Conservation (phyloP, 2,329 filamentous ascomycete species). For the Curvularia sp. region DNA sequence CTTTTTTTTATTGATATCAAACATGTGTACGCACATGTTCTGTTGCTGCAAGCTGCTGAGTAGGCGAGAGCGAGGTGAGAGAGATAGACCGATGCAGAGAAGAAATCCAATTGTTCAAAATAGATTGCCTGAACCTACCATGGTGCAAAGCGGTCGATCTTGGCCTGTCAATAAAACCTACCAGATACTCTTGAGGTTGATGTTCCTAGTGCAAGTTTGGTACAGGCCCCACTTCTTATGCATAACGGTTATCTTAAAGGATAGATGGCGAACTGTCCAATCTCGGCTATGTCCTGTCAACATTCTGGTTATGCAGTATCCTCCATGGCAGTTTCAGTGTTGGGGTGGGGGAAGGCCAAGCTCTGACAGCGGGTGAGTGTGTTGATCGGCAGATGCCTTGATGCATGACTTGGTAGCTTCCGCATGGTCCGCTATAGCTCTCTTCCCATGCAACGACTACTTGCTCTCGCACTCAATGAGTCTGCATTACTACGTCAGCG, state of each 20-base stretch:
- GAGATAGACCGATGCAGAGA: conserved; percentile 8
- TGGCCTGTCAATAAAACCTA: background rate
- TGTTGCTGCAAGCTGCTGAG: background rate
- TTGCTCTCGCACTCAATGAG: conserved; percentile 1
- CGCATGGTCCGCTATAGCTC: conserved; percentile 7
- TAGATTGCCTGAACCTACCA: background rate
- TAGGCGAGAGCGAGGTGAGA: background rate
- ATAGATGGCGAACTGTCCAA: conserved; percentile 8
- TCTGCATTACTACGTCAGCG: conserved; percentile 3
- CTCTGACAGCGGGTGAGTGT: conserved; percentile 1
- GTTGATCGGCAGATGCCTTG: conserved; percentile 9
- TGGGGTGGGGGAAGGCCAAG: background rate
- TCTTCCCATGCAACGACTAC: background rate
- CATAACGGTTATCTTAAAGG: conserved; percentile 10
- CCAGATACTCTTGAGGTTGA: background rate
- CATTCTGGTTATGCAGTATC: background rate
- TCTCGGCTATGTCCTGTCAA: conserved; percentile 6
- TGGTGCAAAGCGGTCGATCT: background rate
- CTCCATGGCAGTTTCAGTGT: background rate
- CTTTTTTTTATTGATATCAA: conserved; percentile 1
- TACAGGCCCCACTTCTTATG: conserved; percentile 10
- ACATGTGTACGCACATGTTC: conserved; percentile 4
- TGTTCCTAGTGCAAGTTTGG: conserved; percentile 5
- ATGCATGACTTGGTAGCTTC: conserved; percentile 7
- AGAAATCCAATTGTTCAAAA: conserved; percentile 12